Base-by-base conservation (phyloP, 352 stramenopile genomes). In the Plasmopara viticola region DNA sequence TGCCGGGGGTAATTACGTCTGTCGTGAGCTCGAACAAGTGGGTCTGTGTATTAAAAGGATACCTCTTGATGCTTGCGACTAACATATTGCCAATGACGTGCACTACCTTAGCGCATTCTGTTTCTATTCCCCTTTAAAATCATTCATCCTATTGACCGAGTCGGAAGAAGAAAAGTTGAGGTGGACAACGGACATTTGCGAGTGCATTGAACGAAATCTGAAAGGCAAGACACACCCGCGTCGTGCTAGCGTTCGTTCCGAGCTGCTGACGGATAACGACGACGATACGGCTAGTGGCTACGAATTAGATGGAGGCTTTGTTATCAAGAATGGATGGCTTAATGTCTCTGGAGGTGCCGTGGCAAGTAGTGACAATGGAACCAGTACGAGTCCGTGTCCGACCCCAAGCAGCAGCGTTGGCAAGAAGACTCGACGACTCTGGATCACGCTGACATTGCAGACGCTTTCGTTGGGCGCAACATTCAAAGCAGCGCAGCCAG, bases 291-390 rank as follows among this genome's bases (percentile, higher is more conserved):
- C 72, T 9, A 86, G 66, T 35, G 74, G 73, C 30, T 84, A 79
- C 48, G 75, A 85, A 48, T 57, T 87, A 28, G 74, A 85, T 62
- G 74, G 69, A 48, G 77, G 74, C 14, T 76, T 90, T 44, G 75
- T 86, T 33, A 92, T 94, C 60, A 94, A 94, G 65, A 89, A 90
- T 35, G 84, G 84, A 5, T 94, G 84, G 84, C 61, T 94, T 13
- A 90, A 90, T 33, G 73, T 90, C 4, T 70, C 66, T 34, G 69
- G 57, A 14, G 66, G 70, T 3, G 63, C 72, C 15, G 62, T 63
- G 15, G 42, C 30, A n/a, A 51, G 35, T 50, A 39, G 33, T 20
- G 13, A 44, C 17, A 49, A 38, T 44, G 47, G 38, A 48, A 3
- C 35, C 14, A 59, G 25, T 14, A 20, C 35, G 14, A 65, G 20